Evolutionary conservation across 176 grass and related monocot species (phyloP).

Genomic region (Carex pumila): DNA sequence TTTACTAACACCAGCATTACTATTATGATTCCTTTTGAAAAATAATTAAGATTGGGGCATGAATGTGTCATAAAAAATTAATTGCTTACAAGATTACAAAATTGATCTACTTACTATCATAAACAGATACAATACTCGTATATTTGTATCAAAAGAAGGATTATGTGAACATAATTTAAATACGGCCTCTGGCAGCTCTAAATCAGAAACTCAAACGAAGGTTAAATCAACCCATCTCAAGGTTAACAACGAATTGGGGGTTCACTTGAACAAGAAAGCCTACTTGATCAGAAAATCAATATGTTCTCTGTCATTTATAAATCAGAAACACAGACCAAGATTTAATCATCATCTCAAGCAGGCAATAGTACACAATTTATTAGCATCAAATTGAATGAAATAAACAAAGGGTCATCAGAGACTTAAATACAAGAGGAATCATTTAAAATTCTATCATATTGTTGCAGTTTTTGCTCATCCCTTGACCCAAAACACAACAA

Average conservation of each 20-base stretch:
- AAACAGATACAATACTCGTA: too few species aligned
- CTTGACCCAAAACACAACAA: not conserved
- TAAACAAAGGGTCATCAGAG: not conserved
- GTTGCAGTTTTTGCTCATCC: slow-evolving; percentile 20
- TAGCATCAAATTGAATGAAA: not conserved
- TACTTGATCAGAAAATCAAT: not conserved
- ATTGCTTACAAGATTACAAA: too few species aligned
- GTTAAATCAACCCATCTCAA: not conserved
- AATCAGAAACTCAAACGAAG: not conserved
- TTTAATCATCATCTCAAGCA: slow-evolving; percentile 11
- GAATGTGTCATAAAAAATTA: too few species aligned
- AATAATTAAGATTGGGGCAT: too few species aligned
- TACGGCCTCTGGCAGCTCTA: not conserved
- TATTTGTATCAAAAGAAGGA: not conserved
- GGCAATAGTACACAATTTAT: not conserved
- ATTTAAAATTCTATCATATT: slow-evolving; percentile 20
- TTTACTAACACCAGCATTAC: too few species aligned
- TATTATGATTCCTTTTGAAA: too few species aligned
- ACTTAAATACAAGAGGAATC: slow-evolving; percentile 16
- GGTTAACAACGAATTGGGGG: too few species aligned
- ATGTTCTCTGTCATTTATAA: slow-evolving; percentile 12
- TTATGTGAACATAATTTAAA: not conserved
- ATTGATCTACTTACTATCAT: too few species aligned
- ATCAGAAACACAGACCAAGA: slow-evolving; percentile 24
- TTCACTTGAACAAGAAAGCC: too few species aligned